Conservation (phyloP, 73 alveolate genomes). For the Paramecium primaurelia region DNA sequence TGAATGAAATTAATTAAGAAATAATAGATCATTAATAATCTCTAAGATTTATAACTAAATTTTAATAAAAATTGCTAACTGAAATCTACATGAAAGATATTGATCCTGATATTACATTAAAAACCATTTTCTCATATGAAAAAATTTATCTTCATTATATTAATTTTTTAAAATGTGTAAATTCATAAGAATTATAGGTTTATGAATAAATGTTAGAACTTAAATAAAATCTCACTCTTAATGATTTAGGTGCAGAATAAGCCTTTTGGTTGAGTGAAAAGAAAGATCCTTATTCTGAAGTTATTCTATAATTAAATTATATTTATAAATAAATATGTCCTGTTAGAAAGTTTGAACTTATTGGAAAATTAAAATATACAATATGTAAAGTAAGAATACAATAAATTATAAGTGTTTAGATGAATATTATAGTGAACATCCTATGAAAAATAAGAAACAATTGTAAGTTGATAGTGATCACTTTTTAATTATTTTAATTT, state of each 20-base stretch:
- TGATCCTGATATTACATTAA: constrained; percentile 3
- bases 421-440: not conserved
- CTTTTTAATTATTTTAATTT: not conserved
- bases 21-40: not conserved
- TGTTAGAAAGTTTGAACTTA: not conserved
- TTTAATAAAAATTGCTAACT: not conserved
- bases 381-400: not conserved
- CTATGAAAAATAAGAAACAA: not conserved
- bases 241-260: not conserved
- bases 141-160: not conserved
- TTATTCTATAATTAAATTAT: not conserved
- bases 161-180: not conserved
- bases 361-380: not conserved
- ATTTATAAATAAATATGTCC: not conserved
- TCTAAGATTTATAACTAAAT: not conserved
- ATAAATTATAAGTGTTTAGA: not conserved
- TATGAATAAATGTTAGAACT: not conserved
- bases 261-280: not conserved
- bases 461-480: not conserved
- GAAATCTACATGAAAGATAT: not conserved
- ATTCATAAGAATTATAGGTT: not conserved
- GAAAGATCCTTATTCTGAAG: not conserved
- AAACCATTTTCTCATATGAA: not conserved
- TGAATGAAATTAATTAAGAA: not conserved
- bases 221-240: not conserved